A percentile compares a stretch with the other conserved stretches of the same genome.
Evolutionary conservation across 768 basidiomycete species (phyloP).

Genomic region (Fomitopsis serialis): DNA sequence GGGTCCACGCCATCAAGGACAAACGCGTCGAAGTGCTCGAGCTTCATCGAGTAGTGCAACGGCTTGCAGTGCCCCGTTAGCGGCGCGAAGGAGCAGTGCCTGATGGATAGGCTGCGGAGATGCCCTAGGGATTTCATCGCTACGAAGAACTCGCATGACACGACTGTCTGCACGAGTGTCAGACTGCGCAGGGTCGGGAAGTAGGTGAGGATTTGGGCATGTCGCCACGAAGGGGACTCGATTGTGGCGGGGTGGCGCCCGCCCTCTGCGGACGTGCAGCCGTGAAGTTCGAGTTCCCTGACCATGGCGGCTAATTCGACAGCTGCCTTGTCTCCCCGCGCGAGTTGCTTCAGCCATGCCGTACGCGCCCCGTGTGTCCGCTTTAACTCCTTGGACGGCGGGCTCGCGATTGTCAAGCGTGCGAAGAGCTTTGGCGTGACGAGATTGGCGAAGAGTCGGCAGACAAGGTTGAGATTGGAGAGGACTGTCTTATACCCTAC

Average conservation of each 20-base stretch:
- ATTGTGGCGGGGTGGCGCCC: not conserved
- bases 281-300: not conserved
- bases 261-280: not conserved
- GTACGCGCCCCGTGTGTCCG: not conserved
- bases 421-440: conserved; percentile 4
- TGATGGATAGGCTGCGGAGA: conserved; percentile 1
- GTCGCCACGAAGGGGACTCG: not conserved
- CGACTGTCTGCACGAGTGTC: not conserved
- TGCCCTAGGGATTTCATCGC: not conserved
- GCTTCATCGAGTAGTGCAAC: not conserved
- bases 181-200: not conserved
- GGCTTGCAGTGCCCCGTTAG: not conserved
- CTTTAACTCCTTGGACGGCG: not conserved
- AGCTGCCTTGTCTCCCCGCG: conserved; percentile 1
- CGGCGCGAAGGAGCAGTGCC: not conserved
- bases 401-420: not conserved
- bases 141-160: not conserved
- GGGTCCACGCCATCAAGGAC: not conserved
- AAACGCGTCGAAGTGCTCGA: not conserved
- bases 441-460: conserved; percentile 3
- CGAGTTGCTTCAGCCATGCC: conserved; percentile 1
- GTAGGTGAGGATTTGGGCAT: not conserved
- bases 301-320: not conserved
- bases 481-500: not conserved
- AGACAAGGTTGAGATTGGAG: conserved; percentile 1